These are phyloP conservation scores for Thymus quinquecostatus DNA, from an alignment of 257 asterid genomes.

Conservation along the genomic window DNA sequence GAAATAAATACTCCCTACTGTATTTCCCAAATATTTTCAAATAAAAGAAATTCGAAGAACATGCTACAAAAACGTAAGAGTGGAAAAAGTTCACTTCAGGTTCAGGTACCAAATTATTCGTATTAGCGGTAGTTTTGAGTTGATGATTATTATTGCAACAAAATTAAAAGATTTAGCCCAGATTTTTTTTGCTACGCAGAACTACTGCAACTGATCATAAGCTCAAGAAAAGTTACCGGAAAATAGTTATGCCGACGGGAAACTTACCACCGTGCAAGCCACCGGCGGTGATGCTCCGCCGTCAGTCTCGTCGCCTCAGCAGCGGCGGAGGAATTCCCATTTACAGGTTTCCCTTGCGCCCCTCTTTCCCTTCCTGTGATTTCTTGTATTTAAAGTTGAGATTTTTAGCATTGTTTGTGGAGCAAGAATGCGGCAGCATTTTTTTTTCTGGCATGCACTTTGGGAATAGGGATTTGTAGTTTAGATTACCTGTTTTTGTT, in stretches of 20 bases:
- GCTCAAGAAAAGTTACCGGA: neutral
- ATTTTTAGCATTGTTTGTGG: conserved; percentile 28
- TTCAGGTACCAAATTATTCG: no score
- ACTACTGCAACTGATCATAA: neutral
- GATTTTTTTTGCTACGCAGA: neutral
- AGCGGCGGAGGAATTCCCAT: conserved; percentile 6
- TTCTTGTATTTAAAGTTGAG: conserved; percentile 28
- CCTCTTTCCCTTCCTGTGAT: neutral
- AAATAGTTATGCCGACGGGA: conserved; percentile 6
- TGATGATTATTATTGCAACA: no score
- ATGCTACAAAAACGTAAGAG: no score
- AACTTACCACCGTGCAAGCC: conserved; percentile 27
- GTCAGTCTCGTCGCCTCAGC: conserved; percentile 13
- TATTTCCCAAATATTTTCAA: no score
- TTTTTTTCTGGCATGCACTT: conserved; percentile 21
- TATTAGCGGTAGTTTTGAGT: no score
- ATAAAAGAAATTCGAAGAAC: no score
- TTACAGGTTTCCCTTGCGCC: conserved; percentile 7
- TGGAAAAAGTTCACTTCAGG: no score
- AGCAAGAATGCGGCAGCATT: conserved; percentile 24
- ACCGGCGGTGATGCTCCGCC: conserved; percentile 27
- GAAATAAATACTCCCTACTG: no score
- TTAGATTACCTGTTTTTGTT: conserved; percentile 35
- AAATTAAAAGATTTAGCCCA: neutral
- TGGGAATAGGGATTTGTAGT: conserved; percentile 33